phyloP scores from a whole-genome alignment of 305 asterid genomes.

The Fraxinus dipetala region DNA sequence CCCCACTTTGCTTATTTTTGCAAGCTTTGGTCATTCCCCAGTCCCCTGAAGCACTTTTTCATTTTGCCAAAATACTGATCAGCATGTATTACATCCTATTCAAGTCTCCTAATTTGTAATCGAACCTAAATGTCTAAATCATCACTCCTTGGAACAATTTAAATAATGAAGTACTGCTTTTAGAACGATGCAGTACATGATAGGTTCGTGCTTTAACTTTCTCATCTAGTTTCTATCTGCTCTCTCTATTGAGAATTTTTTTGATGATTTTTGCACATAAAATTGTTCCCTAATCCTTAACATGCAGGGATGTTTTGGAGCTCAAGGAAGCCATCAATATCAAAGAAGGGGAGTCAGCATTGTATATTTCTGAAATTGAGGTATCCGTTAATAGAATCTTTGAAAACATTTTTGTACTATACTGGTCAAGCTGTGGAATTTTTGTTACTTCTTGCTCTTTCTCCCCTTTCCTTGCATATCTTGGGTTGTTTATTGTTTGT shows the following conservation, averaged over 20 bases:
- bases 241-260: conserved; percentile 9
- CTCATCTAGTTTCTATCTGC: conserved; percentile 12
- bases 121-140: neutral
- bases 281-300: conserved; percentile 19
- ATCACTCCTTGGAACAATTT: neutral
- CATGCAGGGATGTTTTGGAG: conserved; percentile 80
- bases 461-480: conserved; percentile 14
- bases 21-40: conserved; percentile 5
- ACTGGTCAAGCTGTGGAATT: neutral
- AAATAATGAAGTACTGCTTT: neutral
- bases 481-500: conserved; percentile 17
- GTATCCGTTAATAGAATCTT: conserved; percentile 34
- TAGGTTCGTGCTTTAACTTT: conserved; percentile 12
- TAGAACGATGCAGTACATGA: neutral
- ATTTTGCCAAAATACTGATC: neutral
- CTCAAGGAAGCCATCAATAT: conserved; percentile 83
- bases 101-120: neutral
- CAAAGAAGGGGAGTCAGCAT: conserved; percentile 80
- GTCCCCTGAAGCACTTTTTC: neutral
- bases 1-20: conserved; percentile 12
- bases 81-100: neutral
- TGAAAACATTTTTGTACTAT: conserved; percentile 8
- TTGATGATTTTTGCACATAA: conserved; percentile 4
- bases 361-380: conserved; percentile 94
- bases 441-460: conserved; percentile 1